phyloP scores from a whole-genome alignment of 352 stramenopile species.

The Phytophthora vignae region DNA sequence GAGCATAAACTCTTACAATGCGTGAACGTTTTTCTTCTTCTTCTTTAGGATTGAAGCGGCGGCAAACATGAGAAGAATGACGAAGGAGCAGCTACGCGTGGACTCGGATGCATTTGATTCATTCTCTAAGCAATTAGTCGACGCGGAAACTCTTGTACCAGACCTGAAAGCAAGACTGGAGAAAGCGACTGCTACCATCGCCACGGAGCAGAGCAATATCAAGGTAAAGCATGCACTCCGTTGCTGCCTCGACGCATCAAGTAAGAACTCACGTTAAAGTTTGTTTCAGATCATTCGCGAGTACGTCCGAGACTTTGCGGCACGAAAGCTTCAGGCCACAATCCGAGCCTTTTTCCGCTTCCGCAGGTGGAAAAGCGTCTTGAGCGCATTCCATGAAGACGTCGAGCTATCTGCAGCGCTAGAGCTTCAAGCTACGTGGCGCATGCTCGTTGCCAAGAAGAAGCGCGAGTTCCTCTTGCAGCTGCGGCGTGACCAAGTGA shows the following conservation, averaged over 20 bases:
- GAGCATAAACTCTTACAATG: not conserved
- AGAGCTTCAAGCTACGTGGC: slow-evolving; percentile 52
- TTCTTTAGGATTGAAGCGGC: slow-evolving; percentile 11
- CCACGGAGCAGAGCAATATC: slow-evolving; percentile 52
- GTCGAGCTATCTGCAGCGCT: slow-evolving; percentile 48
- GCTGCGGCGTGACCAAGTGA: slow-evolving; percentile 24
- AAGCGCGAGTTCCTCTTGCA: slow-evolving; percentile 36
- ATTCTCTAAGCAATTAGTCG: slow-evolving; percentile 72
- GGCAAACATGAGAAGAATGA: slow-evolving; percentile 13
- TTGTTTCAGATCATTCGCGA: slow-evolving; percentile 47
- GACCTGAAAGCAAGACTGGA: slow-evolving; percentile 50
- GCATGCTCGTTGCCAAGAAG: slow-evolving; percentile 45
- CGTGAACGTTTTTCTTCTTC: not conserved
- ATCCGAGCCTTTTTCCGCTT: slow-evolving; percentile 46
- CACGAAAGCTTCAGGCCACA: slow-evolving; percentile 49
- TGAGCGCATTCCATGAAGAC: slow-evolving; percentile 49
- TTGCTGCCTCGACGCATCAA: not conserved
- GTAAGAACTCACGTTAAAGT: not conserved
- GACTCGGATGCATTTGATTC: slow-evolving; percentile 77
- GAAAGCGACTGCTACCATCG: slow-evolving; percentile 49
- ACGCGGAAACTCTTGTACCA: slow-evolving; percentile 53
- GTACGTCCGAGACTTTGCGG: slow-evolving; percentile 54
- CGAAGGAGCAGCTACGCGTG: slow-evolving; percentile 45
- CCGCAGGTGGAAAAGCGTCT: slow-evolving; percentile 50
- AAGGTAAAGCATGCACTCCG: slow-evolving; percentile 36